Evolutionary conservation across 345 rosid species (phyloP).

Genomic region (Linum usitatissimum): DNA sequence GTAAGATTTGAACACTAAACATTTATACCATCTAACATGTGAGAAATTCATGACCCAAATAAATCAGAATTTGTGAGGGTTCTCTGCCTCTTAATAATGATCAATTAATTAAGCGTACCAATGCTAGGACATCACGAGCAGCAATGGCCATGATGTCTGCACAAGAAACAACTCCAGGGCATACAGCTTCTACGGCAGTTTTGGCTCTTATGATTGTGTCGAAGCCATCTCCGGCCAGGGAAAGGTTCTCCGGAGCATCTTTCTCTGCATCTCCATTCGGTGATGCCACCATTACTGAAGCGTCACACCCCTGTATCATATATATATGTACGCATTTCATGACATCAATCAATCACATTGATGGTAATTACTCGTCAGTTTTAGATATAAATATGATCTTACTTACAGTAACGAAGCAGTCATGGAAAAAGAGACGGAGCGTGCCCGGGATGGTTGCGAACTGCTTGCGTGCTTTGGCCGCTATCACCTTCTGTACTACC

Average conservation of each 20-base stretch:
- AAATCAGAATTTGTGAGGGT: too few species aligned
- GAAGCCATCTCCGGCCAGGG: slow-evolving; percentile 13
- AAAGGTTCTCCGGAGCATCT: slow-evolving; percentile 17
- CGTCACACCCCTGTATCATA: slow-evolving; percentile 16
- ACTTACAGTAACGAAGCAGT: slow-evolving; percentile 80
- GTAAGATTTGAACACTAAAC: too few species aligned
- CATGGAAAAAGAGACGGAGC: slow-evolving; percentile 85
- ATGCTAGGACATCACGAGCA: slow-evolving; percentile 15
- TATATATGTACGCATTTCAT: too few species aligned
- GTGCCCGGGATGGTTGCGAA: slow-evolving; percentile 62
- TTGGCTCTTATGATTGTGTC: slow-evolving; percentile 11
- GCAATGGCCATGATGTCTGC: slow-evolving; percentile 20
- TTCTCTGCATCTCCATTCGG: slow-evolving; percentile 12
- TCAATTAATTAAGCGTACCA: slow-evolving; percentile 6
- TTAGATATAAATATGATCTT: not conserved
- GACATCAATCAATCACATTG: too few species aligned
- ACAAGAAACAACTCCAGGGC: slow-evolving; percentile 17
- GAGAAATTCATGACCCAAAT: too few species aligned
- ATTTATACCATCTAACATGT: too few species aligned
- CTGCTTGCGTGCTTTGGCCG: slow-evolving; percentile 40
- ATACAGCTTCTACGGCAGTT: slow-evolving; percentile 12
- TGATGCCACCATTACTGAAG: slow-evolving; percentile 17
- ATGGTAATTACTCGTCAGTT: too few species aligned
- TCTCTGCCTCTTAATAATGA: too few species aligned
- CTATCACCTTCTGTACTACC: slow-evolving; percentile 45